Evolutionary conservation across 225 moss, liverwort and hornwort species (phyloP), one percentile per base, ranked within the genome.

Genomic region (Takakia lepidozioides): DNA sequence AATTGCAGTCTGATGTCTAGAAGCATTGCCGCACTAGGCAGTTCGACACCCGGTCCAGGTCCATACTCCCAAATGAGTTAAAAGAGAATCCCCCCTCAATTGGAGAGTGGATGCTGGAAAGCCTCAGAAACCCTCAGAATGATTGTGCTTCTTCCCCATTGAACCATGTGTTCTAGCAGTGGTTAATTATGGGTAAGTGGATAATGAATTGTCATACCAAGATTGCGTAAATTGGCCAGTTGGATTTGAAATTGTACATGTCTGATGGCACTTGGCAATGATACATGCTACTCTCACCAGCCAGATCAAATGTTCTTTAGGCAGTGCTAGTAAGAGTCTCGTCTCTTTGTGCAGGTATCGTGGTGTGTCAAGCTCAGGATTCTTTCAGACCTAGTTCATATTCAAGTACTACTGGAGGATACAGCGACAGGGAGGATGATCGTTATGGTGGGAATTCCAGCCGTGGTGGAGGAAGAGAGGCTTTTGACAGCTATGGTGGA

Each of bases 351-450:
- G 42, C 66, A 95, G 95, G 70, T 95, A 90, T 63, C 84, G 84
- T 28, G 95, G 95, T 35, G 80, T 90, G 19, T 95, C 90, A 38
- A 77, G 73, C 39, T 68, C 72, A 27, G 77, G 78, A 11, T 69
- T 64, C 63, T 22, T 77, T 84, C 59, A 85, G 75, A 65, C 66
- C 74, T 46, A 71, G 73, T 52, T 79, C 69, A 10, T 90, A 90
- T 47, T 67, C 82, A 22, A 84, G 78, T 60, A 74, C 77, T 10
- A 72, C 77, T 35, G 87, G 80, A 53, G 78, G 61, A 20, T 83
- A 78, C 42, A 60, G 74, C 19, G 55, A 60, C 39, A 29, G 62
- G 43, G 77, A 82, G 32, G 84, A 90, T 42, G 78, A 81, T 62
- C 73, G 61, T 36, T 62, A 70, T 45, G 44, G 66, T 39, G 69